These are phyloP conservation scores for Mycena vitilis DNA, from an alignment of 768 basidiomycete species.

Conservation along the genomic window DNA sequence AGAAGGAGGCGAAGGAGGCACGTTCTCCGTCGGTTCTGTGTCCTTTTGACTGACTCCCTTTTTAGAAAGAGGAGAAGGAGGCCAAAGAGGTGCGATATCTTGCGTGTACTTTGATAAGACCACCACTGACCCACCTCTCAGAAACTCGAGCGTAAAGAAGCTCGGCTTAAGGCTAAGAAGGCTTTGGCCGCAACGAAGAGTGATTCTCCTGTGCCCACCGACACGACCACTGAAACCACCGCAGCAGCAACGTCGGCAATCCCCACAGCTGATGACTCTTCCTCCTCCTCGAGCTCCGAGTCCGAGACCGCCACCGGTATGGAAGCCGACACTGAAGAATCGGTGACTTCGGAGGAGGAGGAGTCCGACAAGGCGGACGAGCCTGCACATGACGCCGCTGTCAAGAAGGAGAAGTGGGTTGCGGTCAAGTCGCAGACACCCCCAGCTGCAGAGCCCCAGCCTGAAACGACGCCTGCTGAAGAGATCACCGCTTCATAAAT, in stretches of 20 bases:
- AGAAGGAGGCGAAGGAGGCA: constrained; percentile 62
- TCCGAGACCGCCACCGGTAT: constrained; percentile 69
- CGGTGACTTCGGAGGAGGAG: constrained; percentile 81
- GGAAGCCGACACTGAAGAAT: constrained; percentile 83
- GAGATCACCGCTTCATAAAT: constrained; percentile 13
- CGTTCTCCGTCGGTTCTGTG: constrained; percentile 23
- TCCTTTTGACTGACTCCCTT: constrained; percentile 8
- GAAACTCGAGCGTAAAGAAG: constrained; percentile 68
- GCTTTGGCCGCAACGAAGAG: constrained; percentile 51
- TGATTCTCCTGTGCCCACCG: constrained; percentile 49
- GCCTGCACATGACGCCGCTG: constrained; percentile 41
- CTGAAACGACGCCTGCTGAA: constrained; percentile 9
- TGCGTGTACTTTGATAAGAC: background rate
- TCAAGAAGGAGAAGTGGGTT: constrained; percentile 79
- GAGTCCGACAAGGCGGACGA: constrained; percentile 59
- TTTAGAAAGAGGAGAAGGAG: constrained; percentile 64
- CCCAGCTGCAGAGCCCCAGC: constrained; percentile 30
- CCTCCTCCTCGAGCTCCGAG: constrained; percentile 64
- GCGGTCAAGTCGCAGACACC: constrained; percentile 68
- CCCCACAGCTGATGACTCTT: constrained; percentile 41
- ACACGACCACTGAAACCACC: constrained; percentile 50
- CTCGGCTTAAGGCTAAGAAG: constrained; percentile 67
- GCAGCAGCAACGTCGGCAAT: constrained; percentile 40
- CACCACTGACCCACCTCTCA: constrained; percentile 41
- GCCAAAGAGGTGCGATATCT: constrained; percentile 62